These are phyloP conservation scores for Mycena galericulata DNA, from an alignment of 768 basidiomycete genomes.

Conservation along the genomic window DNA sequence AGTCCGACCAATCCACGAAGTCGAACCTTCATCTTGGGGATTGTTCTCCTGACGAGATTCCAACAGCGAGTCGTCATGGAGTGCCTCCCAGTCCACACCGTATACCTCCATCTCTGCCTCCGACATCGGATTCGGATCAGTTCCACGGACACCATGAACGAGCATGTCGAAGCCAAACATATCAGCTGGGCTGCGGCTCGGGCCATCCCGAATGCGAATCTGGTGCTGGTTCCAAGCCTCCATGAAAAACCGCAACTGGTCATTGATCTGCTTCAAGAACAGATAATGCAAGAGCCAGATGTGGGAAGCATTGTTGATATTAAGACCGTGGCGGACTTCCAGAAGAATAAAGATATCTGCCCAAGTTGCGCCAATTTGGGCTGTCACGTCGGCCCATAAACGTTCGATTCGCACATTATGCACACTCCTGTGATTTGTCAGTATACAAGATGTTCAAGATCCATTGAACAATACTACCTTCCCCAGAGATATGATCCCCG, in stretches of 20 bases:
- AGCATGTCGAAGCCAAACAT: constrained; percentile 49
- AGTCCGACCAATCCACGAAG: constrained; percentile 24
- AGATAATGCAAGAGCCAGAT: constrained; percentile 56
- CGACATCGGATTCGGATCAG: neutral
- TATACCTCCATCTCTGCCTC: constrained; percentile 27
- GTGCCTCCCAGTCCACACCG: constrained; percentile 31
- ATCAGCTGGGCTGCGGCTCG: constrained; percentile 38
- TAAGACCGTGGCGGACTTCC: constrained; percentile 44
- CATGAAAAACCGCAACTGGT: constrained; percentile 45
- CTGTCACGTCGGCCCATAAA: constrained; percentile 52
- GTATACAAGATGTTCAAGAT: neutral
- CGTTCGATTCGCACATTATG: constrained; percentile 55
- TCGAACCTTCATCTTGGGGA: constrained; percentile 9
- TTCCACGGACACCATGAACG: constrained; percentile 43
- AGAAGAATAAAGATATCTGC: constrained; percentile 49
- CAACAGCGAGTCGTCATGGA: constrained; percentile 20
- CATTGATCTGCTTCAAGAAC: constrained; percentile 49
- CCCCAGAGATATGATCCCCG: constrained; percentile 53
- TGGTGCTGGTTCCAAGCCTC: constrained; percentile 51
- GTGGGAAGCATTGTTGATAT: constrained; percentile 42
- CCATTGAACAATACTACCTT: constrained; percentile 29
- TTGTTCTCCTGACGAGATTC: constrained; percentile 21
- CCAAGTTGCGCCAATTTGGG: constrained; percentile 51
- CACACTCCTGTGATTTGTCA: constrained; percentile 43
- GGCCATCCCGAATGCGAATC: constrained; percentile 36